Conservation (phyloP, 805 yeast species). For the Lipomyces anomalus region DNA sequence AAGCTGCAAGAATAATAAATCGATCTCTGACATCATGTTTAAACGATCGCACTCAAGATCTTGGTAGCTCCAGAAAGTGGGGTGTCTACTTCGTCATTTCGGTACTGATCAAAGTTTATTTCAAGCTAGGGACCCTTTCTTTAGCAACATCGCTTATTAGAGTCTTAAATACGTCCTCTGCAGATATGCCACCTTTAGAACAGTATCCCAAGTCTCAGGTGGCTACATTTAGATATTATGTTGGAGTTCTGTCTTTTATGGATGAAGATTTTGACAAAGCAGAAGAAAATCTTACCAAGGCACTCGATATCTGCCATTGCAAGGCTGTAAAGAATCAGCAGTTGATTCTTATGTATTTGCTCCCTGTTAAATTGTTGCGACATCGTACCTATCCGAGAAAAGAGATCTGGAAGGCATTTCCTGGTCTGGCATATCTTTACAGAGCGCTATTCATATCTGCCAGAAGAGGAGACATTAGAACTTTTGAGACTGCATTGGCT, state of each 20-base stretch:
- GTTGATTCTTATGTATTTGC: slow-evolving; percentile 49
- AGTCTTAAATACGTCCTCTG: slow-evolving; percentile 51
- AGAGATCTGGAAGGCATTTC: slow-evolving; percentile 38
- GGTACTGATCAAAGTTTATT: slow-evolving; percentile 63
- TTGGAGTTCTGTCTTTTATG: slow-evolving; percentile 60
- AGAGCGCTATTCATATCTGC: slow-evolving; percentile 46
- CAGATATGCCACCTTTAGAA: slow-evolving; percentile 47
- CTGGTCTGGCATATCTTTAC: slow-evolving; percentile 42
- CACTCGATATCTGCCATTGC: slow-evolving; percentile 38
- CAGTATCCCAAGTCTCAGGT: slow-evolving; percentile 46
- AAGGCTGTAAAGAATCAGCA: slow-evolving; percentile 33
- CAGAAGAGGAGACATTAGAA: slow-evolving; percentile 49
- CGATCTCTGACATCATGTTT: slow-evolving; percentile 69
- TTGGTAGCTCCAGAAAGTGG: slow-evolving; percentile 45
- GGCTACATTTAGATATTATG: slow-evolving; percentile 60
- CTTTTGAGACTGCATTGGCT: slow-evolving; percentile 43
- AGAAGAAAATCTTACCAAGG: slow-evolving; percentile 46
- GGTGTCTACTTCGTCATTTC: slow-evolving; percentile 69
- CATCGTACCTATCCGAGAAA: slow-evolving; percentile 45
- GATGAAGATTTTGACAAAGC: slow-evolving; percentile 55
- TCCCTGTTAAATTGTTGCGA: slow-evolving; percentile 57
- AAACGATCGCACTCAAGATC: slow-evolving; percentile 64
- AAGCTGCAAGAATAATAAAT: slow-evolving; percentile 60
- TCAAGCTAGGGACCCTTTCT: slow-evolving; percentile 57
- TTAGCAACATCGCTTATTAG: slow-evolving; percentile 69